Evolutionary conservation across 768 basidiomycete species (phyloP).

Genomic region (Hysterangium stoloniferum): DNA sequence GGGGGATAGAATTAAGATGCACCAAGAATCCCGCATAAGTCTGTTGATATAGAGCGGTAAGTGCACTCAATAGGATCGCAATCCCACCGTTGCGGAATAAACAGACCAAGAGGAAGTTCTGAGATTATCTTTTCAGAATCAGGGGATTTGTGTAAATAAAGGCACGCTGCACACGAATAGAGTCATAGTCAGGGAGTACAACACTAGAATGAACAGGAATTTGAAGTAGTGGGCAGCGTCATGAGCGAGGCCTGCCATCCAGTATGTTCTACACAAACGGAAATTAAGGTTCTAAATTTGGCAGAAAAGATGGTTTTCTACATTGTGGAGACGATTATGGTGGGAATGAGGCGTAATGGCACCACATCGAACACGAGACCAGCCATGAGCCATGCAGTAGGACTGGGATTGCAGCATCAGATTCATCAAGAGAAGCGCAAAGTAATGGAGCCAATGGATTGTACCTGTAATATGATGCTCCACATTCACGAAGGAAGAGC

Average conservation of each 20-base stretch:
- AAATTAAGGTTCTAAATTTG: neutral
- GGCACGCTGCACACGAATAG: slow-evolving; percentile 54
- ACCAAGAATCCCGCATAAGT: slow-evolving; percentile 92
- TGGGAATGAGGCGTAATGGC: slow-evolving; percentile 83
- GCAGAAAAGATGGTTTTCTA: slow-evolving; percentile 35
- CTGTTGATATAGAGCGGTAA: slow-evolving; percentile 69
- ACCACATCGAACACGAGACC: slow-evolving; percentile 84
- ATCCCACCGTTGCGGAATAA: slow-evolving; percentile 82
- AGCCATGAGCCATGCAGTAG: slow-evolving; percentile 86
- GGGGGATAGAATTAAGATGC: slow-evolving; percentile 75
- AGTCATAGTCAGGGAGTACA: slow-evolving; percentile 81
- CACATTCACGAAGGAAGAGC: slow-evolving; percentile 85
- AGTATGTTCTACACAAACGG: slow-evolving; percentile 53
- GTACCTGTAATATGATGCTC: slow-evolving; percentile 78
- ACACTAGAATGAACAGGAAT: slow-evolving; percentile 80
- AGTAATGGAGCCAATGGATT: slow-evolving; percentile 11
- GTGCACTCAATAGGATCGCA: slow-evolving; percentile 80
- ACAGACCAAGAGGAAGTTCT: slow-evolving; percentile 89
- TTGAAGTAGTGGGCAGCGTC: slow-evolving; percentile 88
- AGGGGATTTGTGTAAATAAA: neutral
- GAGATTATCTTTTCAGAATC: neutral
- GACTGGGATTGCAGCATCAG: slow-evolving; percentile 45
- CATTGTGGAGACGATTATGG: slow-evolving; percentile 81
- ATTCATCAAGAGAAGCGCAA: neutral
- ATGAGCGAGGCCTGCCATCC: slow-evolving; percentile 87